Base-by-base conservation (phyloP, 2,329 filamentous ascomycete genomes). In the Epichloe festucae region DNA sequence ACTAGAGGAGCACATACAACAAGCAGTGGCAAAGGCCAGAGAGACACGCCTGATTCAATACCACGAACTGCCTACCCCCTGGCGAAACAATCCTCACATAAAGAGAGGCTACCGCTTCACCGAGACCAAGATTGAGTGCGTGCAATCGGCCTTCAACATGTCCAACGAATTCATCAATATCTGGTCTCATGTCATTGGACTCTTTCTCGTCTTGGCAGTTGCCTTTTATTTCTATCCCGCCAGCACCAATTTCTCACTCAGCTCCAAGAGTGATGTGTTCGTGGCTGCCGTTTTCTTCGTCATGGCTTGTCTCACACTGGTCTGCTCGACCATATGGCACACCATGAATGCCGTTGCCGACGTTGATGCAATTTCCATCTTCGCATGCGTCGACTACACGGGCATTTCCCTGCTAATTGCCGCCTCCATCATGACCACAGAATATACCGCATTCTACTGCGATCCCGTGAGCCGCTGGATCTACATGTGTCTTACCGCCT, bases 371-470 rank as follows among this genome's bases (percentile, higher is more conserved):
- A 85, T 98, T 70, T 93, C 95, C 65, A 85, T 89, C 55, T 97
- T 98, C 62, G 93, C 93, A 17, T 98, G 93, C 66, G 89, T 98
- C 53, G 93, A 98, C 68, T 98, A 98, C 70, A 97, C 93, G 0
- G 93, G 93, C 51, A 98, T 98, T 59, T 95, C 90, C 1, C 75
- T 98, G 48, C 79, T 98, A 27, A 93, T 98, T 49, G 89, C 93
- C 2, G 89, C 93, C 10, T 95, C 88, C 52, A 98, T 98, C 71
- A 89, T 97, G 79, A 96, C 93, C 2, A 95, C 89, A 38, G 93
- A 98, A 67, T 98, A 97, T 72, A 96, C 93, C 0, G 93, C 91
- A 23, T 98, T 98, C 69, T 98, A 98, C 73, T 96, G 93, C 72
- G 93, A 98, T 62, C 90, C 93, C 3, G 62, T 86, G 46, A 90